phyloP scores from a whole-genome alignment of 2,329 filamentous ascomycete genomes.

The Myriosclerotinia duriaeana region DNA sequence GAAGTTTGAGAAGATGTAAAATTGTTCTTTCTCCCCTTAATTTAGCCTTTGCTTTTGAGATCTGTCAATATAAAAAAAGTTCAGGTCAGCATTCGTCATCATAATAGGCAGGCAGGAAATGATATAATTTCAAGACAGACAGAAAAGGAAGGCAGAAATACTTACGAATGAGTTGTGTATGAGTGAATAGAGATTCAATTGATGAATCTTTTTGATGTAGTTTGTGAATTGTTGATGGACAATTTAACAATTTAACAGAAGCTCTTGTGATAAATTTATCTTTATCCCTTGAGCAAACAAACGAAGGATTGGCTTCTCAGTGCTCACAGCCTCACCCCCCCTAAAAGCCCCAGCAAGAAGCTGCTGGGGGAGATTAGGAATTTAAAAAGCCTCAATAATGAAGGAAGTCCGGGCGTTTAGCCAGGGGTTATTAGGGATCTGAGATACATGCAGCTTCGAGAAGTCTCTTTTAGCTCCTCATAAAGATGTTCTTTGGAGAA shows the following conservation, averaged over 20 bases:
- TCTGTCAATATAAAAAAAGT: slow-evolving; percentile 32
- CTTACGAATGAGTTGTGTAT: slow-evolving; percentile 11
- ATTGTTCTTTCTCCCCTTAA: neutral
- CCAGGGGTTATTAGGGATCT: slow-evolving; percentile 18
- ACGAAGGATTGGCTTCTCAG: slow-evolving; percentile 19
- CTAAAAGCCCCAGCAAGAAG: neutral
- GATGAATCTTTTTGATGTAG: neutral
- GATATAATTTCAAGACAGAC: neutral
- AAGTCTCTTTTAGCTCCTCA: neutral
- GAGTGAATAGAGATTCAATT: neutral
- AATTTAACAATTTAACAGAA: neutral
- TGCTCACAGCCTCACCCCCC: no score
- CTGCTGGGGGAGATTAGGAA: slow-evolving; percentile 10
- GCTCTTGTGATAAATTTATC: neutral
- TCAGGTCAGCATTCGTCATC: slow-evolving; percentile 28
- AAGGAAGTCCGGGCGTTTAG: slow-evolving; percentile 23
- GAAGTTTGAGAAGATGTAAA: neutral
- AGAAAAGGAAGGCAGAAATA: neutral
- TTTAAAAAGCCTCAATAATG: slow-evolving; percentile 1
- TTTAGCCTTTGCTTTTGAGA: slow-evolving; percentile 25
- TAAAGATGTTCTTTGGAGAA: neutral
- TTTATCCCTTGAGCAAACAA: slow-evolving; percentile 9
- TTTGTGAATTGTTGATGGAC: neutral
- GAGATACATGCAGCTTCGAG: slow-evolving; percentile 23
- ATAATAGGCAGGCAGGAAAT: slow-evolving; percentile 8